phyloP scores from a whole-genome alignment of 1,139 yeast genomes.

The Nematodospora anomalae region DNA sequence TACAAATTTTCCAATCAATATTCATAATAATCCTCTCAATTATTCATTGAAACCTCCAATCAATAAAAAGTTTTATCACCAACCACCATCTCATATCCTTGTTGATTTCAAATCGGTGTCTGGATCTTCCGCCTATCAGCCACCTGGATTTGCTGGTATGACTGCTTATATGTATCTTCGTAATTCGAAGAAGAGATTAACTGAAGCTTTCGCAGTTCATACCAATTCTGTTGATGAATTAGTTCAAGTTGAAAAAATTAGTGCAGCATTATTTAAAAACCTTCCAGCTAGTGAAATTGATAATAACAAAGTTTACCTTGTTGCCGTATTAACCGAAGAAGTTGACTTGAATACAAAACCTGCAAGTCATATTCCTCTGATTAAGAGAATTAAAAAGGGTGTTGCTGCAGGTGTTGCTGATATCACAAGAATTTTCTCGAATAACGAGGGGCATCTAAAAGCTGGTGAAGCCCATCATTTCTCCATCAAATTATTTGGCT shows the following conservation, averaged over 20 bases:
- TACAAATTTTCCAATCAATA: conserved; percentile 66
- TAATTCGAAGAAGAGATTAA: conserved; percentile 61
- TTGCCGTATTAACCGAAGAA: conserved; percentile 67
- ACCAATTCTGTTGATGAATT: conserved; percentile 60
- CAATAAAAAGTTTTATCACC: conserved; percentile 47
- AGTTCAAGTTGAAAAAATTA: conserved; percentile 61
- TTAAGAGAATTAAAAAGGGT: conserved; percentile 66
- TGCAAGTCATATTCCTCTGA: conserved; percentile 22
- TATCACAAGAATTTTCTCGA: conserved; percentile 74
- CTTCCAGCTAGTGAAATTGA: conserved; percentile 72
- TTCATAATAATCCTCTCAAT: conserved; percentile 32
- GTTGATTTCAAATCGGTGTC: conserved; percentile 76
- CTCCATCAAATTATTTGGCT: conserved; percentile 69
- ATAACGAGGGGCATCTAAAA: conserved; percentile 58
- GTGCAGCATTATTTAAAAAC: conserved; percentile 79
- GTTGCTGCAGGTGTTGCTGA: conserved; percentile 90
- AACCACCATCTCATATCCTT: conserved; percentile 71
- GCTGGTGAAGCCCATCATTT: conserved; percentile 72
- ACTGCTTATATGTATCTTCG: conserved; percentile 74
- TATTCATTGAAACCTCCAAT: conserved; percentile 44
- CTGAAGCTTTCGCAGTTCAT: conserved; percentile 78
- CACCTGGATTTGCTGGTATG: conserved; percentile 70
- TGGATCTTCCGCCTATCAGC: conserved; percentile 61
- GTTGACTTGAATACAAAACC: conserved; percentile 37
- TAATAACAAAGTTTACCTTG: conserved; percentile 62